Evolutionary conservation across 2,329 filamentous ascomycete genomes (phyloP).

Genomic region (Diplodia corticola): DNA sequence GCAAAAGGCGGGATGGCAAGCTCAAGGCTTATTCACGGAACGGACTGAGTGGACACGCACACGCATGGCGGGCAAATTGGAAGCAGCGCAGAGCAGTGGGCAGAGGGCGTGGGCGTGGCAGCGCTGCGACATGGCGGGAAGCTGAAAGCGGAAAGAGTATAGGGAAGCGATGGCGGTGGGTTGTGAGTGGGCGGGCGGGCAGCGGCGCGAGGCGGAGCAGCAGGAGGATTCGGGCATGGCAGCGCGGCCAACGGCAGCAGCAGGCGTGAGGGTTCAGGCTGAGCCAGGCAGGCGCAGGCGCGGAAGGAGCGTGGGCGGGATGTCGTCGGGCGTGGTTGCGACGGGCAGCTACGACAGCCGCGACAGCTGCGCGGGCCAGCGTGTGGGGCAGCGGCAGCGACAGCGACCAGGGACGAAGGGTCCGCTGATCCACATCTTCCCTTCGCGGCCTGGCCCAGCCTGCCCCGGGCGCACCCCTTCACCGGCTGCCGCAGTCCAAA

Average conservation of each 20-base stretch:
- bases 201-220: constrained; percentile 6
- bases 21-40: not conserved
- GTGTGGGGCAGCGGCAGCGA: not conserved
- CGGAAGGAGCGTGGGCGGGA: not conserved
- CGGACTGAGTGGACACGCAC: not conserved
- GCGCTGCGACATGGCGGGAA: not conserved
- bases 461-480: constrained; percentile 6
- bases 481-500: not conserved
- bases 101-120: not conserved
- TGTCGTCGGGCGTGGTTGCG: not conserved
- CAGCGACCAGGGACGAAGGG: not conserved
- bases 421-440: not conserved
- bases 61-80: not conserved
- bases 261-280: not conserved
- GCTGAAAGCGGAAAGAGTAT: not conserved
- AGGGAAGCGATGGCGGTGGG: not conserved
- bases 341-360: too few species aligned
- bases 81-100: not conserved
- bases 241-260: not conserved
- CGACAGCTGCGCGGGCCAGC: not conserved
- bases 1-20: not conserved
- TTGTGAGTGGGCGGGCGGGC: not conserved
- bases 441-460: not conserved
- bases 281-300: not conserved
- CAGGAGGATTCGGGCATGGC: not conserved